Base-by-base conservation (phyloP, 805 yeast genomes). In the Candida railenensis region DNA sequence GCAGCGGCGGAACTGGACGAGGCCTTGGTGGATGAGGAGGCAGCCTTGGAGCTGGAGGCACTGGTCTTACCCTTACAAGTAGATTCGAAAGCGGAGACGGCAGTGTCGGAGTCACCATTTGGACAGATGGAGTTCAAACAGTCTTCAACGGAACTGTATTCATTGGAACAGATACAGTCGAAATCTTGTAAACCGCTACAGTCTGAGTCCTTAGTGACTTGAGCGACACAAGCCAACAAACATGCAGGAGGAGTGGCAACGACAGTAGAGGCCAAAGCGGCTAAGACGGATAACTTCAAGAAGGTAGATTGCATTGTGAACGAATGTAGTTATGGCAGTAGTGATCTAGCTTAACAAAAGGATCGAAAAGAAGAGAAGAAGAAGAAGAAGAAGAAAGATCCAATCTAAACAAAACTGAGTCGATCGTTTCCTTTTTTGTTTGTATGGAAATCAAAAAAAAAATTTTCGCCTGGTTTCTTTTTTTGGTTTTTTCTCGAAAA, bases 171-270 rank as follows among this genome's bases (percentile, higher is more conserved):
- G 57, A 87, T 68, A 74, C 96, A 89, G 37, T 69, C 57, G 54
- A 88, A 72, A 59, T 86, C 81, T 64, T 78, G 79, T 64, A 89
- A 65, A 47, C 82, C 72, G 48, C 70, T 55, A 67, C 94, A 87
- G 40, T 70, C 49, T 37, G 80, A 66, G 14, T 82, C 75, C 63
- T 78, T 78, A 51, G 77, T 73, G 46, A 86, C 91, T 58, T 80
- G 76, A 47, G 89, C 78, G 48, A 87, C 92, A 79, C 96, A 89
- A 36, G 96, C 95, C 65, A 90, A 75, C 54, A 90, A 71, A 75
- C 96, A 90, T 34, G 97, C 96, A 50, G 97, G 96, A 43, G 96
- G 94, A 46, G 92, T 75, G 45, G 87, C 84, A 40, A 81, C 78
- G 25, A 77, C 76, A 28, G 74, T 58, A 20, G 78, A 69, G 47